Conservation (phyloP, 2,329 filamentous ascomycete genomes). For the Trichoderma semiorbis region DNA sequence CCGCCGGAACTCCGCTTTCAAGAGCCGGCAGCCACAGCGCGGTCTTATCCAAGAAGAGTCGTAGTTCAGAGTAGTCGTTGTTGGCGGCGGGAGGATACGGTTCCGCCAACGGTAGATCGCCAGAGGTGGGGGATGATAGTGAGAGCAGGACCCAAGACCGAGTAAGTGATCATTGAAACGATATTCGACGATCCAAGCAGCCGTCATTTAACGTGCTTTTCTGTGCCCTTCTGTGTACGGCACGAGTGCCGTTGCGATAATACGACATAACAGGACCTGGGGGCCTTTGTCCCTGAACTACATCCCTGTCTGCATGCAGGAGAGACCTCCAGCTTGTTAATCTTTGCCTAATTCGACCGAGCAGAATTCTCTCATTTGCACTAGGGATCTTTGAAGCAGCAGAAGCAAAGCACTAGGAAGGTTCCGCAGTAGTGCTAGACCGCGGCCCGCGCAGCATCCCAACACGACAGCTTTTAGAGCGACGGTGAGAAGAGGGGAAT, state of each 20-base stretch:
- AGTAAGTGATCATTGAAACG: background rate
- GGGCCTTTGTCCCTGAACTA: background rate
- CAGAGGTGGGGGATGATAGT: background rate
- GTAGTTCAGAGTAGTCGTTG: background rate
- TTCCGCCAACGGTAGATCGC: background rate
- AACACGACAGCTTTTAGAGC: background rate
- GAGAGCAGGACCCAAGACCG: background rate
- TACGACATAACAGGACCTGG: background rate
- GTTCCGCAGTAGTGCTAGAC: background rate
- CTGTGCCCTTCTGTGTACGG: background rate
- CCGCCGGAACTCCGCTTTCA: background rate
- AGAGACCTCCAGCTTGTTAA: background rate
- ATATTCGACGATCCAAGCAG: background rate
- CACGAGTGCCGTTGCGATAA: background rate
- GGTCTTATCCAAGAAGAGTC: background rate
- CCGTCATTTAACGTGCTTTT: background rate
- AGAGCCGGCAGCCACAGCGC: slow-evolving; percentile 1
- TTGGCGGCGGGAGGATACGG: background rate
- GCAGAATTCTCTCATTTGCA: background rate
- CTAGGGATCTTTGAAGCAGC: background rate
- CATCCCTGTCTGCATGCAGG: slow-evolving; percentile 8
- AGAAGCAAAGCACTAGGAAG: background rate
- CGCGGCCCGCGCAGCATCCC: background rate
- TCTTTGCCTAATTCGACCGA: background rate
- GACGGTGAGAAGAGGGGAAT: background rate